Evolutionary conservation across 2,329 filamentous ascomycete species (phyloP), one percentile per base, ranked within the genome.

Genomic region (Botrytis fabae): DNA sequence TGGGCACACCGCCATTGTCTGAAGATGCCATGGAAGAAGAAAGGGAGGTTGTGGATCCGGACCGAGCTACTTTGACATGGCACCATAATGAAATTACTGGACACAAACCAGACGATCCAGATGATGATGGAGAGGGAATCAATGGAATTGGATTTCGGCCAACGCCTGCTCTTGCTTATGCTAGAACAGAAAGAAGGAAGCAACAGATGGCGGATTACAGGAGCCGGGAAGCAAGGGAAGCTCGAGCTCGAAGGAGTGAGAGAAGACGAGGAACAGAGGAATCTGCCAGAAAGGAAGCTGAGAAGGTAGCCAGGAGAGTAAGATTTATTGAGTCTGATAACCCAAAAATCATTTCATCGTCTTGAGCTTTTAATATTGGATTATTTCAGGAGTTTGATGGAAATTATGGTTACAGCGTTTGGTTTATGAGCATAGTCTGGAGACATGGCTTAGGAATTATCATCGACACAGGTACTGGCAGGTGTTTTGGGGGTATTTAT

Each of bases 101-200:
- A 42, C 90, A 91, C 80, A 87, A 91, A 76, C 87, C 89, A 0
- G 84, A 89, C 59, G 90, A 91, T 78, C 85, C 87, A 75, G 89
- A 92, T 75, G 90, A 92, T 77, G 90, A 92, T 78, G 90, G 90
- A 69, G 88, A 86, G 5, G 90, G 90, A 35, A 88, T 92, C 78
- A 91, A 92, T 79, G 90, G 90, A 8, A 88, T 92, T 74, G 90
- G 90, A 0, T 92, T 91, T 82, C 88, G 86, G 77, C 89, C 90
- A 2, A 91, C 89, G 0, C 84, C 89, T 9, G 88, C 88, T 32
- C 83, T 90, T 62, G 89, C 89, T 10, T 85, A 88, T 73, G 85
- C 86, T 7, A 85, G 89, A 28, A 83, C 85, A 2, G 84, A 87
- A 80, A 89, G 87, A 78, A 84, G 89, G 59, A 85, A 84, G 73